Conservation (phyloP, 2,329 filamentous ascomycete genomes). For the Diaporthe sp. region DNA sequence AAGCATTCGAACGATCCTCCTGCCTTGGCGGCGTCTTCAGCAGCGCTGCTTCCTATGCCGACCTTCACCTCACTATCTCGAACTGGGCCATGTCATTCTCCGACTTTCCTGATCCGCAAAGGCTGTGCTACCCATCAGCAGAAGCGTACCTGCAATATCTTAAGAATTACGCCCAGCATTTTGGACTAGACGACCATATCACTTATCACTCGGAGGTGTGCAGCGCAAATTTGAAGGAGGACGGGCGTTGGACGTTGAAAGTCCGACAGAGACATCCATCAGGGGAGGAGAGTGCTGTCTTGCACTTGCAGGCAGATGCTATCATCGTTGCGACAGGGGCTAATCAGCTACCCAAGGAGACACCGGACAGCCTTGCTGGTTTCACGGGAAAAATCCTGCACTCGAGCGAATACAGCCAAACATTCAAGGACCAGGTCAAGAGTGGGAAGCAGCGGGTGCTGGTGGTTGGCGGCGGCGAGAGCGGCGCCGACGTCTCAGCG, state of each 20-base stretch:
- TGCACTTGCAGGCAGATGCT: conserved; percentile 5
- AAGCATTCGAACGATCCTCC: conserved; percentile 4
- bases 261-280: neutral
- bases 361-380: neutral
- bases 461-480: neutral
- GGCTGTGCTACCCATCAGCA: conserved; percentile 7
- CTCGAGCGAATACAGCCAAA: conserved; percentile 1
- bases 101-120: neutral
- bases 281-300: neutral
- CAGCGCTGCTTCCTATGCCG: neutral
- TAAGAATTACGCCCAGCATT: neutral
- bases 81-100: conserved; percentile 20
- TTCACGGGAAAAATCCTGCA: conserved; percentile 4
- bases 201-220: neutral
- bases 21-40: neutral
- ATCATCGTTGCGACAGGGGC: conserved; percentile 7
- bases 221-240: neutral
- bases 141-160: neutral
- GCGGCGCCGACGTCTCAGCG: conserved; percentile 11
- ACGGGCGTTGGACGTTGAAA: neutral
- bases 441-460: neutral
- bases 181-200: neutral
- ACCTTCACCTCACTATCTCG: conserved; percentile 5
- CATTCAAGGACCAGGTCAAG: neutral
- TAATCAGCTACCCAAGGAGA: neutral